These are phyloP conservation scores for Stramenopiles sp. DNA, from an alignment of 352 stramenopile genomes.

Conservation along the genomic window DNA sequence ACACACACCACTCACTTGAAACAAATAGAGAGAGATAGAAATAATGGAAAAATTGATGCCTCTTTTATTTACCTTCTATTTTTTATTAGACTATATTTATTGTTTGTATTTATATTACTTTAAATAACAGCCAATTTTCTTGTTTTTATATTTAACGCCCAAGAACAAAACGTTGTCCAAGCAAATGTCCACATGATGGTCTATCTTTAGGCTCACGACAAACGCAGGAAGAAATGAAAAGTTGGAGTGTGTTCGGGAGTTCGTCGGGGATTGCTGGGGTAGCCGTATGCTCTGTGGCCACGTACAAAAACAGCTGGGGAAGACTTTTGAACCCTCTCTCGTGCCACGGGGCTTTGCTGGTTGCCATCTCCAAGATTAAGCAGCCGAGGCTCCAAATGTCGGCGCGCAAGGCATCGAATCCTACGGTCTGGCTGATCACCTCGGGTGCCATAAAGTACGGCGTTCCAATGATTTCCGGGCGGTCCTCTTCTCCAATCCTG, in stretches of 20 bases:
- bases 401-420: conserved; percentile 28
- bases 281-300: not conserved
- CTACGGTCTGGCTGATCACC: conserved; percentile 47
- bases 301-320: not conserved
- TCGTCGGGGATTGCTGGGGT: not conserved
- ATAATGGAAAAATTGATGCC: no score
- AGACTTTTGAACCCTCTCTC: conserved; percentile 13
- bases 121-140: no score
- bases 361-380: conserved; percentile 63
- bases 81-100: no score
- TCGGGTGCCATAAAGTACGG: conserved; percentile 84
- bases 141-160: no score
- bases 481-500: not conserved
- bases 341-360: conserved; percentile 57
- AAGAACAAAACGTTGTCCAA: not conserved
- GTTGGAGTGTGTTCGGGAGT: not conserved
- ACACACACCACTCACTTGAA: no score
- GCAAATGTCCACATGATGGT: not conserved
- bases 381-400: conserved; percentile 71
- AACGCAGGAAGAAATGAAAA: not conserved
- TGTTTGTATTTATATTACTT: no score
- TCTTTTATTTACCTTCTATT: no score
- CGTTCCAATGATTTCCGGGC: conserved; percentile 30
- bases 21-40: no score
- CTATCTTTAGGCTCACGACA: not conserved